Conservation (phyloP, 1,139 yeast species). For the Taphrina betulina region DNA sequence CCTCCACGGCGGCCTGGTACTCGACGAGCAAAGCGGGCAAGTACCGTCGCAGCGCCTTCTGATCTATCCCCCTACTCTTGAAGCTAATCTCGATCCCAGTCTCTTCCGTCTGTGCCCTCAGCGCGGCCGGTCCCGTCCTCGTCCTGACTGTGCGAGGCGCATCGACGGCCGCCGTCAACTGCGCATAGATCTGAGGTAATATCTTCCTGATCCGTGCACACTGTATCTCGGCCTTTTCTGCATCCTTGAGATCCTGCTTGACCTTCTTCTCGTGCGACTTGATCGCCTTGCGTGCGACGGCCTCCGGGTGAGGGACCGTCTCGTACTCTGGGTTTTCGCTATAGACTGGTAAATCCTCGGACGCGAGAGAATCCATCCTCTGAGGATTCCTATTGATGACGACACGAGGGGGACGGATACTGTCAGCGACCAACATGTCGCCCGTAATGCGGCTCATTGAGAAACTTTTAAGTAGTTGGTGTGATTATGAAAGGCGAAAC, state of each 20-base stretch:
- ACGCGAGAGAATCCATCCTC: too few relatives aligned
- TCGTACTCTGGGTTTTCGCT: constrained; percentile 24
- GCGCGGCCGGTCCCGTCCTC: constrained; percentile 17
- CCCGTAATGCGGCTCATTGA: too few relatives aligned
- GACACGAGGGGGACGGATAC: too few relatives aligned
- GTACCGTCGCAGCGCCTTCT: constrained; percentile 17
- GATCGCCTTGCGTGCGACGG: constrained; percentile 15
- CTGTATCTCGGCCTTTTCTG: constrained; percentile 7
- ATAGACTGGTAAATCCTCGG: constrained; percentile 26
- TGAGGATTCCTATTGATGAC: too few relatives aligned
- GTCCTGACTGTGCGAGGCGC: constrained; percentile 1
- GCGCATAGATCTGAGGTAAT: constrained; percentile 19
- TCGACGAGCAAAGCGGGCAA: constrained; percentile 17
- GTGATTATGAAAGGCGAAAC: too few relatives aligned
- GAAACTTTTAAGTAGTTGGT: too few relatives aligned
- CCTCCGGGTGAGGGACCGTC: constrained; percentile 6
- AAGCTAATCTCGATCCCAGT: constrained; percentile 22
- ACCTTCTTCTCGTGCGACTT: constrained; percentile 13
- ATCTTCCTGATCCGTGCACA: constrained; percentile 14
- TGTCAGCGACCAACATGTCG: too few relatives aligned
- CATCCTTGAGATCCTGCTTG: constrained; percentile 13
- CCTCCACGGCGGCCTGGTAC: constrained; percentile 10
- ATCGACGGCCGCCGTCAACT: constrained; percentile 19
- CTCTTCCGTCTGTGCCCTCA: constrained; percentile 6
- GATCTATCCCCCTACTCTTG: constrained; percentile 9